Evolutionary conservation across 441 rosid species (phyloP), one percentile per base, ranked within the genome.

Genomic region (Croton laevigatus): DNA sequence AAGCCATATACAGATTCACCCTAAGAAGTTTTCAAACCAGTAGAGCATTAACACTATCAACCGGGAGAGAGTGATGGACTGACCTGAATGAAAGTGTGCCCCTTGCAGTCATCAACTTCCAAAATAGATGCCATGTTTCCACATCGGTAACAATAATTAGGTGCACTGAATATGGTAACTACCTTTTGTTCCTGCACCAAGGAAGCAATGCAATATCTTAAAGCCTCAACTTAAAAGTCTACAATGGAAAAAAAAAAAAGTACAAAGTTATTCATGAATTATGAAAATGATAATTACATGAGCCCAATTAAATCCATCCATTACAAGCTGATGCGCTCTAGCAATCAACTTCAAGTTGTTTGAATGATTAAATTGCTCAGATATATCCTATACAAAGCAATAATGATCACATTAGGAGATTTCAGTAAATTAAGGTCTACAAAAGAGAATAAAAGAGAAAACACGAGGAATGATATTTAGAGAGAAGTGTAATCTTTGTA

Each of bases 221-320:
- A 63, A 82, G 49, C 13, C 52, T 37, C 7, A 58, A 34, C 42
- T 17, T 49, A 14, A 12, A 27, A 13, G 3, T 68, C 9, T 32
- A 3, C 37, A 57, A 46, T 16, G 70, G 22, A 38, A 13, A 32
- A 61, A 34, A 3, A 49, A 13, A 49, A 12, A 40, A 40, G 2
- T 40, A 40, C 45, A 52, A 54, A 53, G 13, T 16, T 22, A n/a
- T 27, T 19, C 36, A 12, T 60, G 58, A 68, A 58, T 38, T 52
- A 32, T 1, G 60, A 69, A 59, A 5, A 46, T 66, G 59, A 72
- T 69, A 60, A 65, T 78, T 84, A 93, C 98, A 80, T 93, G 97
- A 61, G 95, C 94, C 98, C 98, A 89, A 70, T 93, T 93, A 82
- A 84, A 93, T 69, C 98, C 97, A 68, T 93, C 97, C 98, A 93